Base-by-base conservation (phyloP, 2,329 filamentous ascomycete species). In the Claviceps sp. region DNA sequence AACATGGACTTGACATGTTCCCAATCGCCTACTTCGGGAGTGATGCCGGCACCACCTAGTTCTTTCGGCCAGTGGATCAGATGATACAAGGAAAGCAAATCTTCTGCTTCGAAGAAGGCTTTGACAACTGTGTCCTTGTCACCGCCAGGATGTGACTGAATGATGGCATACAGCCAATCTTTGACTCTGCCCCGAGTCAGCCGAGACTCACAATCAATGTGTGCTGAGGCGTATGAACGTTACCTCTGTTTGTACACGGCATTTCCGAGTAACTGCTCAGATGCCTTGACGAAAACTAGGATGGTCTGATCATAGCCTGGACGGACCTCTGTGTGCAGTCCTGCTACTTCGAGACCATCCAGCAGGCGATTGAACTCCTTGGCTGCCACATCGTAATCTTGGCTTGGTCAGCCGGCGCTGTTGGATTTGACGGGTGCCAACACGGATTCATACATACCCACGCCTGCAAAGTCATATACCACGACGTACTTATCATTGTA, bases 141-240 rank as follows among this genome's bases (percentile, higher is more conserved):
- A 73, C 73, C 55, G 67, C 73, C 72, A 0, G 85, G 85, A 50
- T 85, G 79, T 42, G 75, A 74, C 46, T 81, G 73, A 44, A 78
- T 77, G 55, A 88, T 80, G 44, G 83, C 83, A 62, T 85, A 80
- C 22, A 89, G 73, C 83, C 84, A 89, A 64, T 89, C 85, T 58
- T 82, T 83, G 37, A 88, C 80, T 59, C 85, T 86, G 22, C 47
- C 26, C 2, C 53, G 22, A 10, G 46, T 37, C 5, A 13, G 8
- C 43, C 30, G 47, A 34, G 14, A 44, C 30, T 34, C 30, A 4
- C 7, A 30, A 17, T 11, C 44, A 46, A 34, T 46, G n/a, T 5
- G 13, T 16, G 4, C 42, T 5, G 24, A 26, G 16, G 14, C 5
- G 17, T 22, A 3, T 11, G 13, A 22, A 26, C 37, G 19, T 39